Evolutionary conservation across 306 rosid genomes (phyloP).

Genomic region (Gastrolobium villosum): DNA sequence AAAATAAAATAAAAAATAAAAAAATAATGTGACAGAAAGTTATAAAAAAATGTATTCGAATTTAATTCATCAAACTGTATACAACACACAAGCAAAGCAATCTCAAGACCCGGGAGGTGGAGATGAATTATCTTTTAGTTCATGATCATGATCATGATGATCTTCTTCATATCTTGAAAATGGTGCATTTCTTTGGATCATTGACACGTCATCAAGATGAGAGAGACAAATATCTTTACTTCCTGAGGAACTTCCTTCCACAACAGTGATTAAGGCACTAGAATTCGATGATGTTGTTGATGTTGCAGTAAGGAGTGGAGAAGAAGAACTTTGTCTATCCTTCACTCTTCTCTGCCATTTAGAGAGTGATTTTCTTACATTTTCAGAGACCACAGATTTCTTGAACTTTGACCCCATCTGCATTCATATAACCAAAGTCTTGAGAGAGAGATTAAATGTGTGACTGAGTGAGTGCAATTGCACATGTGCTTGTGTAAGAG

Average conservation of each 20-base stretch:
- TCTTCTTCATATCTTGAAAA: conserved; percentile 33
- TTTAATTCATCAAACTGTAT: conserved; percentile 16
- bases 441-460: background rate
- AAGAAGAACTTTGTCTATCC: conserved; percentile 54
- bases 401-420: conserved; percentile 92
- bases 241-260: conserved; percentile 65
- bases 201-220: conserved; percentile 21
- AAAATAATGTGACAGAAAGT: no score
- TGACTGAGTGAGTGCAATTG: background rate
- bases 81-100: conserved; percentile 32
- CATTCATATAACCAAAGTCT: conserved; percentile 40
- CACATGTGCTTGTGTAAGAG: background rate
- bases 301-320: conserved; percentile 44
- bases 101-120: conserved; percentile 46
- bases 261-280: conserved; percentile 31
- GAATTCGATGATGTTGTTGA: conserved; percentile 48
- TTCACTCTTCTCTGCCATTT: conserved; percentile 85
- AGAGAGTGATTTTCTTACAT: conserved; percentile 71
- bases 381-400: conserved; percentile 74
- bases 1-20: no score
- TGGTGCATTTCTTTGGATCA: conserved; percentile 6
- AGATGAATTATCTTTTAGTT: conserved; percentile 39
- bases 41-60: background rate
- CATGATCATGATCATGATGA: conserved; percentile 33
- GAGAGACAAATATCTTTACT: conserved; percentile 37